Evolutionary conservation across 2,329 filamentous ascomycete species (phyloP), one percentile per base, ranked within the genome.

Genomic region (Aspergillus sp.): DNA sequence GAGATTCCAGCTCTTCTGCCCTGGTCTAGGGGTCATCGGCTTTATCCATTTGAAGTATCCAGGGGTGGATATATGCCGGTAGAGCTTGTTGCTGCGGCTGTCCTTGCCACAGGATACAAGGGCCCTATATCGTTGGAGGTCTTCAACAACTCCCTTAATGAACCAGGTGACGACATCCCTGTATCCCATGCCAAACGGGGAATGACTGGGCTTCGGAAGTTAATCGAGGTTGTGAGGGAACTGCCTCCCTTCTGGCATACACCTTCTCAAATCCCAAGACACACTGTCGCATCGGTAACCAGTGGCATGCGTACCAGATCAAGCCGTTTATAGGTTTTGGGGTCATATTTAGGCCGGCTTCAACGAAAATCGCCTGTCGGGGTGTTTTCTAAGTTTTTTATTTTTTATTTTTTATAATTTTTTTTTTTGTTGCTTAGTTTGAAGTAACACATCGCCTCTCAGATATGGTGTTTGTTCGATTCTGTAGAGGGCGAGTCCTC

Each of bases 71-170:
- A 57, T 44, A 48, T 57, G 51, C 54, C 54, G 1, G 50, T 53
- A 4, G 43, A 55, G 15, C 22, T 57, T 24, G 53, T 56, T 2
- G 30, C 45, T 2, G 53, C 52, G 5, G 54, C 53, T 2, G 49
- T 57, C 3, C 29, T 55, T 4, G 52, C 47, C 2, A 56, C 54
- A 1, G 52, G 54, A 4, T 57, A 57, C 13, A 16, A 33, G 26
- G 52, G 54, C 1, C 51, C 52, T 1, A 37, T 57, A 6, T 57
- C 52, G 1, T 34, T 55, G n/a, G 54, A 57, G 34, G 52, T 57
- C 1, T 57, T 57, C 25, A 57, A 52, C 34, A 17, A 37, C 5
- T 57, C 53, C 5, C 29, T 57, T 16, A 47, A 44, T 24, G 15
- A 39, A 12, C 36, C 45, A 1, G 50, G 45, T 1, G 28, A 27